These are phyloP conservation scores for Xenosphaeropsis pyriputrescens DNA, from an alignment of 2,329 filamentous ascomycete species.

Conservation along the genomic window DNA sequence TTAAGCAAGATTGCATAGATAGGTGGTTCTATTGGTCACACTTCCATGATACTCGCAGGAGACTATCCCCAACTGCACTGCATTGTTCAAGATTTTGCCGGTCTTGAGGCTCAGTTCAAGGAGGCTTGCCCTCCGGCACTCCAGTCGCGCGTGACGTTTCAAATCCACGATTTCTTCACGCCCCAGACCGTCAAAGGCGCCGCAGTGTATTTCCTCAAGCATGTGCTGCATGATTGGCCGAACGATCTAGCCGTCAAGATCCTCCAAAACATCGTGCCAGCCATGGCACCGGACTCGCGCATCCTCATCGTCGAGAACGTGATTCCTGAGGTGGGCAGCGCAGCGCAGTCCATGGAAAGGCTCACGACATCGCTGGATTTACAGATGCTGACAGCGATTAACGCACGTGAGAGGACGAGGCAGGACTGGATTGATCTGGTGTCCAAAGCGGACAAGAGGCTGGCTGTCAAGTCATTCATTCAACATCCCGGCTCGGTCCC, in stretches of 20 bases:
- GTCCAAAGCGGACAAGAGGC: background rate
- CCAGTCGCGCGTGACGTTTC: slow-evolving; percentile 3
- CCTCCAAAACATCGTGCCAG: slow-evolving; percentile 7
- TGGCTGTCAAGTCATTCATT: too few relatives aligned
- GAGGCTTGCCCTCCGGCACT: background rate
- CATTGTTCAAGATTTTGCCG: slow-evolving; percentile 11
- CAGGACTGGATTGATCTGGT: slow-evolving; percentile 18
- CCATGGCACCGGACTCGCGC: slow-evolving; percentile 17
- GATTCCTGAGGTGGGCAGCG: slow-evolving; percentile 17
- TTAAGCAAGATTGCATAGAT: slow-evolving; percentile 5
- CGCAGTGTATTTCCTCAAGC: slow-evolving; percentile 15
- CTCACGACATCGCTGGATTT: slow-evolving; percentile 19
- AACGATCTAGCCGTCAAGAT: slow-evolving; percentile 5
- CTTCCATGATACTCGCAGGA: slow-evolving; percentile 11
- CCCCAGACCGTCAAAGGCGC: slow-evolving; percentile 23
- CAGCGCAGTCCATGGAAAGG: slow-evolving; percentile 13
- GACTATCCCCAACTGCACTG: slow-evolving; percentile 11
- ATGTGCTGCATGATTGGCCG: slow-evolving; percentile 17
- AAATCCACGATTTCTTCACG: slow-evolving; percentile 22
- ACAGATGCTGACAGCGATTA: slow-evolving; percentile 21
- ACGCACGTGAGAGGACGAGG: slow-evolving; percentile 19
- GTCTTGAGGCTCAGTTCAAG: background rate
- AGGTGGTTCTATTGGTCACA: slow-evolving; percentile 12
- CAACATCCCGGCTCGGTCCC: too few relatives aligned
- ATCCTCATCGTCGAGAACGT: slow-evolving; percentile 29